Percentiles rank a stretch among this genome's conserved stretches.
phyloP scores from a whole-genome alignment of 2,329 filamentous ascomycete species.

The Stachybotrys chartarum region DNA sequence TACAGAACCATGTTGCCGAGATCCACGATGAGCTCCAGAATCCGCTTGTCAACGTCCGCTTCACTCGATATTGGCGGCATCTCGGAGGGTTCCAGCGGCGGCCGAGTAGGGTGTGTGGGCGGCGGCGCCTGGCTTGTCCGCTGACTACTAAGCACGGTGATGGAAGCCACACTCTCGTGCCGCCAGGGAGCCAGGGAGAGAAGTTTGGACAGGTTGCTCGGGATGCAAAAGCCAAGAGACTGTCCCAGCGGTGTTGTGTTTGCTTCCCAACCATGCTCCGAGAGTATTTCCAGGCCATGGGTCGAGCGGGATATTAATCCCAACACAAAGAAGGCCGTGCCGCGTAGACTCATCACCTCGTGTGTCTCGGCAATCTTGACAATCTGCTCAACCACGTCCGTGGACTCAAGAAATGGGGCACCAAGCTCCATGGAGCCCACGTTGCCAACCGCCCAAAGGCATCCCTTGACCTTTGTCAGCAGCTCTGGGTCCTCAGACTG shows the following conservation, averaged over 20 bases:
- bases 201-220: conserved; percentile 67
- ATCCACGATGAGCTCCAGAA: conserved; percentile 78
- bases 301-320: conserved; percentile 87
- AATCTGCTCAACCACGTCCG: conserved; percentile 80
- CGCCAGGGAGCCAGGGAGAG: conserved; percentile 63
- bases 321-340: conserved; percentile 93
- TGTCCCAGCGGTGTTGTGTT: conserved; percentile 77
- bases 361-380: conserved; percentile 82
- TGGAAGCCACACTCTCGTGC: conserved; percentile 39
- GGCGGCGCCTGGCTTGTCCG: conserved; percentile 42
- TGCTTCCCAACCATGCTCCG: conserved; percentile 87
- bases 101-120: conserved; percentile 31
- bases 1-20: conserved; percentile 90
- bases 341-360: conserved; percentile 84
- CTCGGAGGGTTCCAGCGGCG: conserved; percentile 35
- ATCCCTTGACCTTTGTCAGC: conserved; percentile 91
- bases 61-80: conserved; percentile 44
- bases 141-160: conserved; percentile 42
- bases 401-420: conserved; percentile 85
- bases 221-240: conserved; percentile 82
- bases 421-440: conserved; percentile 97
- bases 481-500: conserved; percentile 78
- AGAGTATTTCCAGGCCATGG: conserved; percentile 86
- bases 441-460: conserved; percentile 95
- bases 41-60: conserved; percentile 64